These are phyloP conservation scores for Dothistroma pini DNA, from an alignment of 2,329 filamentous ascomycete genomes.

Conservation along the genomic window DNA sequence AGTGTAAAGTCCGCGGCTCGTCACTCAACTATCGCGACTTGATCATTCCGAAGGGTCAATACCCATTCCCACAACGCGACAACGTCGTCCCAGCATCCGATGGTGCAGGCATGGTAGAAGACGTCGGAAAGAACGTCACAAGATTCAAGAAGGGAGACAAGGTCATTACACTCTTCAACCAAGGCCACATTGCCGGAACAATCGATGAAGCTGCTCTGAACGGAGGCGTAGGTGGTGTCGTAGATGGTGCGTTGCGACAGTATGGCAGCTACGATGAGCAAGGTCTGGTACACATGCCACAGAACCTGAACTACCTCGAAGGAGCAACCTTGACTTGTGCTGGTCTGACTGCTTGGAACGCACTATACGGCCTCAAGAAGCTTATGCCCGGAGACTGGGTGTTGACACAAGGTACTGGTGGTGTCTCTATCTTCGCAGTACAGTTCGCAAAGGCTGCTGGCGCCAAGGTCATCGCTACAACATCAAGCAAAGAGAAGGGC, in stretches of 20 bases:
- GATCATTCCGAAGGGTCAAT: conserved; percentile 46
- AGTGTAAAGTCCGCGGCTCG: conserved; percentile 41
- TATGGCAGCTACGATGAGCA: conserved; percentile 64
- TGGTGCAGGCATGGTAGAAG: conserved; percentile 51
- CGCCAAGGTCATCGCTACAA: conserved; percentile 56
- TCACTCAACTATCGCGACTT: conserved; percentile 51
- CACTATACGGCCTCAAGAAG: conserved; percentile 47
- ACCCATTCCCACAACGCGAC: conserved; percentile 43
- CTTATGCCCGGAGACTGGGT: conserved; percentile 47
- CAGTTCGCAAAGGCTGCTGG: conserved; percentile 54
- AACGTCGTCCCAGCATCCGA: conserved; percentile 49
- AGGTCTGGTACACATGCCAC: conserved; percentile 63
- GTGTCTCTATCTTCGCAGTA: conserved; percentile 62
- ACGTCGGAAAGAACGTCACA: conserved; percentile 54
- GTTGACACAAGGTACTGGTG: conserved; percentile 65
- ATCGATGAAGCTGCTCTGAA: conserved; percentile 38
- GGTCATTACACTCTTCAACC: conserved; percentile 62
- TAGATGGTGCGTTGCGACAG: conserved; percentile 66
- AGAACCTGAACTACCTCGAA: conserved; percentile 49
- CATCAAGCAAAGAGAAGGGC: conserved; percentile 50
- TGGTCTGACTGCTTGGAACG: conserved; percentile 51
- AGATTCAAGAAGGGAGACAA: conserved; percentile 57
- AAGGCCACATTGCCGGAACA: conserved; percentile 52
- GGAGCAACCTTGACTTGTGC: conserved; percentile 48
- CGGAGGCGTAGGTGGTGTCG: conserved; percentile 63